Evolutionary conservation across 164 flowering plant species (phyloP).

Genomic region (Tetracentron sinense): DNA sequence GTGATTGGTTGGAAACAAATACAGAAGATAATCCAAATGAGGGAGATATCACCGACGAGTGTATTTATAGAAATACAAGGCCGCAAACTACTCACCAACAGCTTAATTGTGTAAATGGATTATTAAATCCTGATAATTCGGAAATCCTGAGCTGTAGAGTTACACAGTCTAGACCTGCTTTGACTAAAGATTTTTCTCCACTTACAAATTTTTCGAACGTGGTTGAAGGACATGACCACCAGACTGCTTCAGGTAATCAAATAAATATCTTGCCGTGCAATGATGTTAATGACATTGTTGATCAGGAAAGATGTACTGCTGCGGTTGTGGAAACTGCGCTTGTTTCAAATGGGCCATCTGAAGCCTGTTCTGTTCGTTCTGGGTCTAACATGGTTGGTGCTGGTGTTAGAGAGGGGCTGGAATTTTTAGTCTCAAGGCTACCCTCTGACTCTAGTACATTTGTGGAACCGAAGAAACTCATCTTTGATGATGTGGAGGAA

Average conservation of each 20-base stretch:
- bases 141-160: conserved; percentile 4
- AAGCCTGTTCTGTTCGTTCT: conserved; percentile 15
- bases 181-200: conserved; percentile 3
- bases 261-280: conserved; percentile 5
- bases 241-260: conserved; percentile 13
- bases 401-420: conserved; percentile 16
- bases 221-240: conserved; percentile 12
- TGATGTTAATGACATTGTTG: conserved; percentile 9
- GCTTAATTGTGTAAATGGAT: conserved; percentile 5
- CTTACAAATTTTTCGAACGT: conserved; percentile 8
- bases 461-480: conserved; percentile 47
- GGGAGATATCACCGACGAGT: background rate
- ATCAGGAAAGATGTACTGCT: conserved; percentile 16
- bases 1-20: background rate
- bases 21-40: conserved; percentile 3
- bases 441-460: conserved; percentile 18
- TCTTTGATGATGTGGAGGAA: conserved; percentile 43
- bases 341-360: conserved; percentile 19
- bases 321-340: conserved; percentile 17
- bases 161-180: conserved; percentile 7
- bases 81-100: background rate
- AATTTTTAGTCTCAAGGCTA: conserved; percentile 14
- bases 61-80: conserved; percentile 2
- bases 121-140: background rate
- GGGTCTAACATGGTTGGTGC: conserved; percentile 14